Conservation (phyloP, 2,329 filamentous ascomycete species). For the Aspergillus neoniger region DNA sequence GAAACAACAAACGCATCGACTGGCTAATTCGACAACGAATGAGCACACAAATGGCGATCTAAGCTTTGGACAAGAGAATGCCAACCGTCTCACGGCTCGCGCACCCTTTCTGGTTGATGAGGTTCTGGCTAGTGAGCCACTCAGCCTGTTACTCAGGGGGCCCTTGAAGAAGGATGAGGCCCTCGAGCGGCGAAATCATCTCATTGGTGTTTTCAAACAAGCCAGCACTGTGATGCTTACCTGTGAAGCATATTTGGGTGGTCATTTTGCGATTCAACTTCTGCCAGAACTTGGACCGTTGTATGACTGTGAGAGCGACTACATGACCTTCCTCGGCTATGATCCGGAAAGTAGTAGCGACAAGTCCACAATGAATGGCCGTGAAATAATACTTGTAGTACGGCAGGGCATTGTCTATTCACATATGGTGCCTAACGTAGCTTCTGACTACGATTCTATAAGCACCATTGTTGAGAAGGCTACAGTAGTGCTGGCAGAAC, state of each 20-base stretch:
- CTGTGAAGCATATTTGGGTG: neutral
- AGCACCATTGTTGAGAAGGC: neutral
- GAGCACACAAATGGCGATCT: neutral
- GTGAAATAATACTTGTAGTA: neutral
- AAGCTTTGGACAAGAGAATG: neutral
- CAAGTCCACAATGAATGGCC: neutral
- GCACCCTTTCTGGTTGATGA: neutral
- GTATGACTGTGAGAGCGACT: neutral
- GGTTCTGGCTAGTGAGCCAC: neutral
- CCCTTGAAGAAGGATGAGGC: neutral
- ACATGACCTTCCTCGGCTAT: neutral
- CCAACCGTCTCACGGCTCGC: neutral
- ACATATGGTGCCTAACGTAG: neutral
- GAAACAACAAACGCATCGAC: neutral
- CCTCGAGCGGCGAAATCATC: neutral
- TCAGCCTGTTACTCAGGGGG: neutral
- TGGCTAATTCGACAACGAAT: neutral
- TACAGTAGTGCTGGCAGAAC: neutral
- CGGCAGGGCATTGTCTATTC: neutral
- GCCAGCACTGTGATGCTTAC: neutral
- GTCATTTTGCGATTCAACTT: neutral
- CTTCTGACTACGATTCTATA: neutral
- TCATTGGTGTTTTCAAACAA: neutral
- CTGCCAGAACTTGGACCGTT: neutral
- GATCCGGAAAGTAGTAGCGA: neutral